Evolutionary conservation across 805 yeast genomes (phyloP), one percentile per base, ranked within the genome.

Genomic region (Lipomyces sp.): DNA sequence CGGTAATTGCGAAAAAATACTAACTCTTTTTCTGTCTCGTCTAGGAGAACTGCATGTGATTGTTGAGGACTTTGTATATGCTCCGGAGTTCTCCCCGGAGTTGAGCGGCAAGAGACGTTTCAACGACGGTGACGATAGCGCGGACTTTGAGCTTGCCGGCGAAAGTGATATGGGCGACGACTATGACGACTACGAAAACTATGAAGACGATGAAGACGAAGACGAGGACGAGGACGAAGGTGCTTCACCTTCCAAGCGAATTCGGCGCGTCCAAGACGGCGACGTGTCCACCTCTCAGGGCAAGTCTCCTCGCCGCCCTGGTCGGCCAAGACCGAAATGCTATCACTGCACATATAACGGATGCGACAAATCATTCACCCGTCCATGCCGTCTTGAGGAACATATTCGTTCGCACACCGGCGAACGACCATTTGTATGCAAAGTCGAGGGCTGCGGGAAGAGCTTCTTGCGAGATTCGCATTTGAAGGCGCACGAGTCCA

Each of bases 381-480:
- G 91, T 43, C 97, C 97, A 0, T 82, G 95, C 1, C 72, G 88
- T 10, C 71, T 93, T 44, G 86, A 83, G 32, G 96, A 87, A 61
- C 98, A 93, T 63, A 74, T 77, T 54, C 72, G 91, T 35, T 68
- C 85, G 0, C 98, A 93, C 62, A 77, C 85, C 2, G 85, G 86
- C 53, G 81, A 83, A 36, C 72, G 93, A 46, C 95, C 95, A 0
- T 91, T 81, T 64, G 62, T 62, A 39, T 93, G 98, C 64, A 45
- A 66, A 0, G 52, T 60, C 11, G 65, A 68, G 1, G 71, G 67
- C 3, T 93, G 98, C 67, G 72, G 68, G 0, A 79, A 78, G 54
- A 66, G 83, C 0, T 93, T 88, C 63, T 72, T 80, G 16, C 75
- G 96, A 45, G 84, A 83, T 55, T 80, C 86, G n/a, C 97, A 91